Conservation (phyloP, 805 yeast species). For the Yamadazyma tumulicola region DNA sequence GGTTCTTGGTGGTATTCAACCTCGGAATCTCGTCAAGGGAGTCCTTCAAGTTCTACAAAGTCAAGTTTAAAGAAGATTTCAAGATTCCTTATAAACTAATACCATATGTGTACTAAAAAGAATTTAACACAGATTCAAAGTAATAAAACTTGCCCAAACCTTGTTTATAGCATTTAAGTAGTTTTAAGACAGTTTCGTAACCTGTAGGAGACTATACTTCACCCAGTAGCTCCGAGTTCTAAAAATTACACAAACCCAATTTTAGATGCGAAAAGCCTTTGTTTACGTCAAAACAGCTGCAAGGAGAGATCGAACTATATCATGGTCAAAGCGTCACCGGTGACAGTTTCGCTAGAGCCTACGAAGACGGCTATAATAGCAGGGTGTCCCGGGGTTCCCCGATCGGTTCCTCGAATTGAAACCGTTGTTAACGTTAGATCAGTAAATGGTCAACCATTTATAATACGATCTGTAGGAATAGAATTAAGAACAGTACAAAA, state of each 20-base stretch:
- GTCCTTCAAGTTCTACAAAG: slow-evolving; percentile 45
- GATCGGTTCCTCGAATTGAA: slow-evolving; percentile 56
- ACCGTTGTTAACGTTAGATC: slow-evolving; percentile 56
- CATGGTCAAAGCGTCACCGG: no score
- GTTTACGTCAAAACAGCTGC: not conserved
- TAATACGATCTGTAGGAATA: slow-evolving; percentile 45
- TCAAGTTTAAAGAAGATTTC: slow-evolving; percentile 25
- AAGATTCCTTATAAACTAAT: slow-evolving; percentile 30
- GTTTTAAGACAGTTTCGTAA: no score
- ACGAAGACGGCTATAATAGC: slow-evolving; percentile 50
- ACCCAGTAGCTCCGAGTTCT: no score
- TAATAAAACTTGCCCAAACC: no score
- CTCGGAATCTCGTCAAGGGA: slow-evolving; percentile 56
- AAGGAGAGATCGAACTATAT: no score
- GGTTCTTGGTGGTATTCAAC: slow-evolving; percentile 40
- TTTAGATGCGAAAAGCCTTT: not conserved
- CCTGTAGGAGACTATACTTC: no score
- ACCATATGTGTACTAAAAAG: slow-evolving; percentile 25
- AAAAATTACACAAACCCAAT: no score
- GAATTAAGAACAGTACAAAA: slow-evolving; percentile 50
- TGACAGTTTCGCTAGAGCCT: slow-evolving; percentile 42
- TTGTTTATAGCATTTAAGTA: no score
- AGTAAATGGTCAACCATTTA: slow-evolving; percentile 43
- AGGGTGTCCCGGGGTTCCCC: slow-evolving; percentile 70
- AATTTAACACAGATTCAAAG: not conserved